Percentiles rank a stretch among this genome's conserved stretches.
Conservation (phyloP, 78 protist species). For the Dictyostelium purpureum region DNA sequence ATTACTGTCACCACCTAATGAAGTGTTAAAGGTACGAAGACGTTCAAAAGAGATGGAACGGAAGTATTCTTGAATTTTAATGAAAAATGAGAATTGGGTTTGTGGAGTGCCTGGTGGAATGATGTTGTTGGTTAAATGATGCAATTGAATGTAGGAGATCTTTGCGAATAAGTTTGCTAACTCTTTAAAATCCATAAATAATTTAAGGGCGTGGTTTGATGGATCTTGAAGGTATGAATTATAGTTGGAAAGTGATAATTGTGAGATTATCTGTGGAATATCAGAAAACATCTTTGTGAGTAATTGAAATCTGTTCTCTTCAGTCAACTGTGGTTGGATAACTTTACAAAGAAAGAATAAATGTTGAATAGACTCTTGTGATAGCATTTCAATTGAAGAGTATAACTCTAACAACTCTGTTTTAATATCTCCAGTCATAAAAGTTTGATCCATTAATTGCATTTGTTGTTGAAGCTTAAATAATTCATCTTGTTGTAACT, state of each 20-base stretch:
- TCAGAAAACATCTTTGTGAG: slow-evolving; percentile 75
- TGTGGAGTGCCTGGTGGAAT: slow-evolving; percentile 80
- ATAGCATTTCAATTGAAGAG: not conserved
- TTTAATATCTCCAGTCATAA: slow-evolving; percentile 13
- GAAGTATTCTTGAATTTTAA: slow-evolving; percentile 64
- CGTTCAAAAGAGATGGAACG: slow-evolving; percentile 9
- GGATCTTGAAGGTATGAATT: slow-evolving; percentile 10
- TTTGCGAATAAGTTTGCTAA: slow-evolving; percentile 40
- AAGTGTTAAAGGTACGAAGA: not conserved
- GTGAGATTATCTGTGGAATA: slow-evolving; percentile 69
- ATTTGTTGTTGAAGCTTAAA: slow-evolving; percentile 13
- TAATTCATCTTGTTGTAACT: not conserved
- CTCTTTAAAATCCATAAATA: slow-evolving; percentile 75
- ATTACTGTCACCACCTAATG: not conserved
- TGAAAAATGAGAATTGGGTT: slow-evolving; percentile 50
- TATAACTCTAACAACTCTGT: slow-evolving; percentile 29
- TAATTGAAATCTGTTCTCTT: slow-evolving; percentile 35
- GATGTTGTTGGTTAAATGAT: slow-evolving; percentile 80
- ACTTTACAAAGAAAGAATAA: slow-evolving; percentile 41
- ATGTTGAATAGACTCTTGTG: slow-evolving; percentile 46
- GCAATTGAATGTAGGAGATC: slow-evolving; percentile 39
- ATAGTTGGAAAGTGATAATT: slow-evolving; percentile 1
- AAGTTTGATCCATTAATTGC: not conserved
- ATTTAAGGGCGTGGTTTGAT: slow-evolving; percentile 58
- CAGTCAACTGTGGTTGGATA: slow-evolving; percentile 61